Evolutionary conservation across 495 filamentous ascomycete genomes (phyloP).

Genomic region (Tuber brumale): DNA sequence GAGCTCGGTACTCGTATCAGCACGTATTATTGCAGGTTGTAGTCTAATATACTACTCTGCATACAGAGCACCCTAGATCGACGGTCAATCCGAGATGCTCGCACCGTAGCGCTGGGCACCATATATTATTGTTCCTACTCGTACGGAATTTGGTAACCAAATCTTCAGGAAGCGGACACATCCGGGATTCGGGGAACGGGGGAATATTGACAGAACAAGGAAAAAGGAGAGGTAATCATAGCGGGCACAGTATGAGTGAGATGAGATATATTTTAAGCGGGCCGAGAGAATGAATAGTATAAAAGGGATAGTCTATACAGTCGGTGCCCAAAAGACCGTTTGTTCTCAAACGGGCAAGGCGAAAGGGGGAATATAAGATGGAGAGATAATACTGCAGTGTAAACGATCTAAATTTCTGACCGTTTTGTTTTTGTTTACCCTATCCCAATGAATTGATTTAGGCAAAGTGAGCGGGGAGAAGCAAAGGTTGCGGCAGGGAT

Average conservation of each 20-base stretch:
- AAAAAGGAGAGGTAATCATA: conserved; percentile 11
- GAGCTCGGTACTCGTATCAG: background rate
- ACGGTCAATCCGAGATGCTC: background rate
- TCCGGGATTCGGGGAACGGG: conserved; percentile 23
- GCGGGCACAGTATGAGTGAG: background rate
- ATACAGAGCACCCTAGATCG: background rate
- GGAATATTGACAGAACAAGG: conserved; percentile 12
- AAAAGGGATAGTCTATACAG: conserved; percentile 8
- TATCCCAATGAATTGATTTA: background rate
- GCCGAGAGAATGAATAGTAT: background rate
- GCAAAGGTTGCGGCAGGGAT: background rate
- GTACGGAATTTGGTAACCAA: background rate
- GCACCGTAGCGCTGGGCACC: background rate
- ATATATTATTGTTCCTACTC: background rate
- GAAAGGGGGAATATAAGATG: conserved; percentile 15
- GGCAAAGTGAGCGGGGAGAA: conserved; percentile 12
- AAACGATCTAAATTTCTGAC: conserved; percentile 22
- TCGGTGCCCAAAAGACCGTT: background rate
- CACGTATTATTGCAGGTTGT: background rate
- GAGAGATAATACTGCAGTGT: conserved; percentile 21
- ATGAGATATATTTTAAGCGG: background rate
- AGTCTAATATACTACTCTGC: background rate
- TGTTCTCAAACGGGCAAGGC: conserved; percentile 6
- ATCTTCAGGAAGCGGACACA: background rate
- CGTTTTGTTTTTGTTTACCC: background rate